Conservation (phyloP, 495 filamentous ascomycete genomes). For the Neurospora sp. region DNA sequence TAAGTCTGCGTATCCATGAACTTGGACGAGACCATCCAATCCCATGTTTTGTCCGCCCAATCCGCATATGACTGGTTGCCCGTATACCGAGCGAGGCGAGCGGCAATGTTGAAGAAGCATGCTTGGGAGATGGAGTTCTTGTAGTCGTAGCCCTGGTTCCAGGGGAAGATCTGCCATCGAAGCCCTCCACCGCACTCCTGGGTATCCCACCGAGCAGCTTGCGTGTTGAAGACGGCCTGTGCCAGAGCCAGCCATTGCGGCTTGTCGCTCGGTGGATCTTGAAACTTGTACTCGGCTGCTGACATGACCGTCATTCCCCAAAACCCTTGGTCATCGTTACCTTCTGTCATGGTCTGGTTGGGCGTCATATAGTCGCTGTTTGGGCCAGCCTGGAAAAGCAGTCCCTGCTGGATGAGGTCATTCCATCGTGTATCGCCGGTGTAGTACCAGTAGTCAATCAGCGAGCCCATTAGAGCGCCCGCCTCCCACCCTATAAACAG, state of each 20-base stretch:
- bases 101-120: conserved; percentile 60
- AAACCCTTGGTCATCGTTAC: conserved; percentile 60
- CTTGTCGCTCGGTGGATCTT: conserved; percentile 43
- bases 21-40: conserved; percentile 48
- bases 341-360: conserved; percentile 52
- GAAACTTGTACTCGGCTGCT: conserved; percentile 53
- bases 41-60: conserved; percentile 62
- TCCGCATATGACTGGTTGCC: conserved; percentile 57
- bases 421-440: conserved; percentile 55
- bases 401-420: conserved; percentile 40
- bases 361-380: conserved; percentile 53
- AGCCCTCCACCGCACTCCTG: conserved; percentile 63
- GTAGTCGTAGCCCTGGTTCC: conserved; percentile 68
- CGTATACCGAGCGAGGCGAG: conserved; percentile 61
- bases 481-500: conserved; percentile 65
- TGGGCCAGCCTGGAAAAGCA: conserved; percentile 50
- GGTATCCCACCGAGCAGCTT: conserved; percentile 57
- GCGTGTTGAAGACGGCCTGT: conserved; percentile 71
- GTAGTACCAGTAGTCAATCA: conserved; percentile 59
- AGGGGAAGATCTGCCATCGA: conserved; percentile 74
- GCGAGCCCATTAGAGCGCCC: conserved; percentile 53
- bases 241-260: conserved; percentile 71
- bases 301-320: conserved; percentile 61
- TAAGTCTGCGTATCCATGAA: conserved; percentile 37
- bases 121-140: conserved; percentile 67